Conservation (phyloP, 2,329 filamentous ascomycete genomes). For the Neofusicoccum parvum region DNA sequence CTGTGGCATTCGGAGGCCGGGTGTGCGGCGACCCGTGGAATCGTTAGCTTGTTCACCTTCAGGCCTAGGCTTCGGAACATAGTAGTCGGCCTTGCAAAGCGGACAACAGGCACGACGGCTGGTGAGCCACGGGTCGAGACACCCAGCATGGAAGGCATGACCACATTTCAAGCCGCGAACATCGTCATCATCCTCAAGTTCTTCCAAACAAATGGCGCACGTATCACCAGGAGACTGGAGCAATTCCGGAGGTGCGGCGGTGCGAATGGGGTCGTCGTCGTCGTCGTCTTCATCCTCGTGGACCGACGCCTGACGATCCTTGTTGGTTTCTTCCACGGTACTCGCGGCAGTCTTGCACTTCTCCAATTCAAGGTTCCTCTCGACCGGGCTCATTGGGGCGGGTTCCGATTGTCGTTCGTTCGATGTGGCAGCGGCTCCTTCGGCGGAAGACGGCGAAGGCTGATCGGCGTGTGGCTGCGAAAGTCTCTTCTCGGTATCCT, state of each 20-base stretch:
- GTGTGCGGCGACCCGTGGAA: conserved; percentile 32
- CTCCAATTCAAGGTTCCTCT: conserved; percentile 33
- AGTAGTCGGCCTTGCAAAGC: conserved; percentile 97
- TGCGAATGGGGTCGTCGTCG: conserved; percentile 78
- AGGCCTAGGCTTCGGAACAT: conserved; percentile 84
- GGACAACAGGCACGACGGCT: conserved; percentile 93
- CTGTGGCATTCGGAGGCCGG: conserved; percentile 32
- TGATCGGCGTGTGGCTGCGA: conserved; percentile 14
- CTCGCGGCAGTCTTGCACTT: conserved; percentile 34
- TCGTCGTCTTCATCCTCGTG: conserved; percentile 64
- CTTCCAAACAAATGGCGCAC: conserved; percentile 95
- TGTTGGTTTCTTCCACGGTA: conserved; percentile 28
- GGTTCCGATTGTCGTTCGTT: conserved; percentile 34
- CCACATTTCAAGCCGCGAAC: conserved; percentile 91
- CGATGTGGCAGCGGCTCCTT: conserved; percentile 13
- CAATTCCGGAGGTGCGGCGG: conserved; percentile 78
- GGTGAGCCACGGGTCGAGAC: conserved; percentile 95
- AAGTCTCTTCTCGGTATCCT: conserved; percentile 7
- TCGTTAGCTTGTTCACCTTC: conserved; percentile 49
- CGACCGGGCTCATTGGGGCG: conserved; percentile 22
- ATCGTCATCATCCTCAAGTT: conserved; percentile 91
- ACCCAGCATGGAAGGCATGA: conserved; percentile 96
- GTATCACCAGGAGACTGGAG: conserved; percentile 83
- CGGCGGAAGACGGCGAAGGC: background rate
- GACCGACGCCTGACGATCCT: conserved; percentile 27